Conservation (phyloP, 2,329 filamentous ascomycete species). For the Nothophoma quercina region DNA sequence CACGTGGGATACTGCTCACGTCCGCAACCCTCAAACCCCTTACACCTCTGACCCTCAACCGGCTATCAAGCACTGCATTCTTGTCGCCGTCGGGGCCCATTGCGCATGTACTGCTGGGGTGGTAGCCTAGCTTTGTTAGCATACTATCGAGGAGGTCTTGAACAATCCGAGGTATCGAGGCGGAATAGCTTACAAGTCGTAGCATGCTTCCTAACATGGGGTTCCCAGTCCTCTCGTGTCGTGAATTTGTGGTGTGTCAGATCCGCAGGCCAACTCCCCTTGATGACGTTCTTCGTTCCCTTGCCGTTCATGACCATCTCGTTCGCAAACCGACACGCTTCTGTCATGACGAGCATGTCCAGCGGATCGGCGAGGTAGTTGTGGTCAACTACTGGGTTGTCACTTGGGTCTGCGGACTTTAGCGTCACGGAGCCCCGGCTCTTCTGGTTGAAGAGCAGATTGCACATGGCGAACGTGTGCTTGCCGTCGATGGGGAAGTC, state of each 20-base stretch:
- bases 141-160: too few relatives aligned
- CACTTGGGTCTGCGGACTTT: slow-evolving; percentile 56
- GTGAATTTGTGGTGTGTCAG: slow-evolving; percentile 61
- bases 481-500: slow-evolving; percentile 62
- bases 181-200: slow-evolving; percentile 60
- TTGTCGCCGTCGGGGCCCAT: slow-evolving; percentile 55
- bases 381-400: slow-evolving; percentile 65
- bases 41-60: slow-evolving; percentile 40
- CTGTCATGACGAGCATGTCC: slow-evolving; percentile 66
- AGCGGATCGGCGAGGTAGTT: slow-evolving; percentile 66
- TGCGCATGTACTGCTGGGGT: slow-evolving; percentile 66
- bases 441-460: slow-evolving; percentile 64
- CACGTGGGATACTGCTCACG: slow-evolving; percentile 30
- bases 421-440: slow-evolving; percentile 65
- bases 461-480: slow-evolving; percentile 65
- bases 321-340: slow-evolving; percentile 66
- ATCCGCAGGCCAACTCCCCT: slow-evolving; percentile 66
- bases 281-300: slow-evolving; percentile 66
- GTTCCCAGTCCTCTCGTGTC: slow-evolving; percentile 65
- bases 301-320: slow-evolving; percentile 66
- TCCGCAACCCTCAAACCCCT: slow-evolving; percentile 38
- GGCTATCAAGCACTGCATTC: slow-evolving; percentile 48
- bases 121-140: slow-evolving; percentile 46
- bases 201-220: slow-evolving; percentile 65
- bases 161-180: background rate